Evolutionary conservation across 495 filamentous ascomycete species (phyloP).

Genomic region (Cercophora newfieldiana): DNA sequence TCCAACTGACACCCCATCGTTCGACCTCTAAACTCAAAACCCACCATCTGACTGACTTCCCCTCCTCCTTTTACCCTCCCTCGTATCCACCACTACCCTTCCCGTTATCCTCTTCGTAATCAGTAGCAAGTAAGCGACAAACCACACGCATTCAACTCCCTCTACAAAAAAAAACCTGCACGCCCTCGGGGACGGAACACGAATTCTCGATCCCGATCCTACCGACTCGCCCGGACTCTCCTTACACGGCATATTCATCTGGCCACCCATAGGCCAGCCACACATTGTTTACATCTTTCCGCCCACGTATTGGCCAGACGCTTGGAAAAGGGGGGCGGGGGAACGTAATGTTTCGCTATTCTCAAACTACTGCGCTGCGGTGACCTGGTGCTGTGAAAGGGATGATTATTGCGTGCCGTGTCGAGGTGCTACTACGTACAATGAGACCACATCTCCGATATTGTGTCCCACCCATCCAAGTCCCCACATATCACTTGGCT

Average conservation of each 20-base stretch:
- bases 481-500: slow-evolving; percentile 6
- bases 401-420: slow-evolving; percentile 6
- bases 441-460: neutral
- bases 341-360: neutral
- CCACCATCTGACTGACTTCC: neutral
- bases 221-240: neutral
- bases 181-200: slow-evolving; percentile 1
- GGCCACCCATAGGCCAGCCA: neutral
- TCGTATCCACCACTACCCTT: neutral
- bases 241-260: slow-evolving; percentile 8
- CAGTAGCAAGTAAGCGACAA: too few relatives aligned
- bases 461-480: neutral
- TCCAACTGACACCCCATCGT: neutral
- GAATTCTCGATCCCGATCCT: neutral
- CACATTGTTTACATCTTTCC: neutral
- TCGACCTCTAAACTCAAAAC: neutral
- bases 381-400: neutral
- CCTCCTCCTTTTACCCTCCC: neutral
- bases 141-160: neutral
- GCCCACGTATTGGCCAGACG: neutral
- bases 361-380: neutral
- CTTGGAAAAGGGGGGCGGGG: neutral
- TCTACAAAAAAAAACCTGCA: neutral
- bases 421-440: slow-evolving; percentile 7
- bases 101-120: too few relatives aligned